Conservation (phyloP, 441 rosid species). For the Omphalea diandra region DNA sequence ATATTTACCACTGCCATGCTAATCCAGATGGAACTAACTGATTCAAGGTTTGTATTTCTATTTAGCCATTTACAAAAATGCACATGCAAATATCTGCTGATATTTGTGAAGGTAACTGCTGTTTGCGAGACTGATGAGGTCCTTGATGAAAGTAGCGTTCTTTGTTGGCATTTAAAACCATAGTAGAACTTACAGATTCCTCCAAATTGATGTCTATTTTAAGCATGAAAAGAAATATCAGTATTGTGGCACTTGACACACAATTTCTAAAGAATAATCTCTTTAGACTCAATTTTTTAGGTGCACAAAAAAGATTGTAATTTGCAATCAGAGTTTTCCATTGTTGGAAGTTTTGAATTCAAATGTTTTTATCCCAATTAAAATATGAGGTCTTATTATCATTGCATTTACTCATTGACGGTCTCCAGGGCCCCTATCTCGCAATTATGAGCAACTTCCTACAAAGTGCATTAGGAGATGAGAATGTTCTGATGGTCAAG, state of each 20-base stretch:
- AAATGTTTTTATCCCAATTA: background rate
- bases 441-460: conserved; percentile 44
- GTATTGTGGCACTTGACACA: background rate
- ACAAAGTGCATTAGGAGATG: conserved; percentile 77
- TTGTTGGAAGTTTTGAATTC: background rate
- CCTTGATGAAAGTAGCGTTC: background rate
- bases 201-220: background rate
- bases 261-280: background rate
- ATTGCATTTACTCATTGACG: background rate
- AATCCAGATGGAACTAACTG: conserved; percentile 35
- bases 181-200: background rate
- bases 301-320: background rate
- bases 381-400: background rate
- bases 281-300: background rate
- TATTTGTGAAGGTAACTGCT: background rate
- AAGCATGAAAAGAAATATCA: background rate
- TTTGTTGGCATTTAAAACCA: background rate
- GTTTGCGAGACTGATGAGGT: background rate
- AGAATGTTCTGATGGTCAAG: conserved; percentile 64
- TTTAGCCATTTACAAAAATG: background rate
- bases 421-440: conserved; percentile 62
- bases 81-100: background rate
- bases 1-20: conserved; percentile 56
- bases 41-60: conserved; percentile 58
- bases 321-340: background rate